phyloP scores from a whole-genome alignment of 2,329 filamentous ascomycete genomes.

The Epichloe baconii region DNA sequence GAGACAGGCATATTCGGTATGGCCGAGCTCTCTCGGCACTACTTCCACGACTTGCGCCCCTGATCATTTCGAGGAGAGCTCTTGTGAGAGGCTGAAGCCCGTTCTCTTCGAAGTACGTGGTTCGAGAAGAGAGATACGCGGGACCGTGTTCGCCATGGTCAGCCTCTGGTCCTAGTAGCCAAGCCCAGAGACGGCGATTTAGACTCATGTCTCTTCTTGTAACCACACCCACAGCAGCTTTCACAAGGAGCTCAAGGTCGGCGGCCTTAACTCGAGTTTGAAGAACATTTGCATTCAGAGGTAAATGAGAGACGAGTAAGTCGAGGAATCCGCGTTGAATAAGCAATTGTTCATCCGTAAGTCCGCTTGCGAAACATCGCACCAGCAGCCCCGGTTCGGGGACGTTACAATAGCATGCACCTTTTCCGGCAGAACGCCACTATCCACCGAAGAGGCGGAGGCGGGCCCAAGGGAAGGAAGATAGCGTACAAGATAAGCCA shows the following conservation, averaged over 20 bases:
- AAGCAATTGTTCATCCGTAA: conserved; percentile 75
- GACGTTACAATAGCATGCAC: conserved; percentile 58
- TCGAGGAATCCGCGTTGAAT: conserved; percentile 93
- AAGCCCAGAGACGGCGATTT: conserved; percentile 88
- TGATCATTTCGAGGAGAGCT: conserved; percentile 67
- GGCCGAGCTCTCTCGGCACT: conserved; percentile 60
- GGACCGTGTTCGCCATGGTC: conserved; percentile 34
- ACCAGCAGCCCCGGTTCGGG: conserved; percentile 81
- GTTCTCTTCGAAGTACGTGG: conserved; percentile 71
- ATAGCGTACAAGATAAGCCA: conserved; percentile 72
- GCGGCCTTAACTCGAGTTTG: conserved; percentile 58
- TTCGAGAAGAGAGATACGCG: conserved; percentile 41
- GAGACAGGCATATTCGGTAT: conserved; percentile 80
- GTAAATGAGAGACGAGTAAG: conserved; percentile 78
- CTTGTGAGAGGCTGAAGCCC: conserved; percentile 62
- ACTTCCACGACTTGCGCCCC: conserved; percentile 19
- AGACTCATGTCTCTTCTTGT: conserved; percentile 90
- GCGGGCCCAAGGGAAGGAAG: conserved; percentile 40
- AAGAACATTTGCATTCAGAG: conserved; percentile 69
- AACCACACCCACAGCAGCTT: conserved; percentile 77
- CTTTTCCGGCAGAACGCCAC: conserved; percentile 23
- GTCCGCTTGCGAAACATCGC: conserved; percentile 80
- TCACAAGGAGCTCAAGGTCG: conserved; percentile 71
- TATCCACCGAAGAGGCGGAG: conserved; percentile 3
- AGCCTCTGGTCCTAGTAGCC: conserved; percentile 67